These are phyloP conservation scores for Kluyveromyces starmeri DNA, from an alignment of 805 yeast species.

Conservation along the genomic window DNA sequence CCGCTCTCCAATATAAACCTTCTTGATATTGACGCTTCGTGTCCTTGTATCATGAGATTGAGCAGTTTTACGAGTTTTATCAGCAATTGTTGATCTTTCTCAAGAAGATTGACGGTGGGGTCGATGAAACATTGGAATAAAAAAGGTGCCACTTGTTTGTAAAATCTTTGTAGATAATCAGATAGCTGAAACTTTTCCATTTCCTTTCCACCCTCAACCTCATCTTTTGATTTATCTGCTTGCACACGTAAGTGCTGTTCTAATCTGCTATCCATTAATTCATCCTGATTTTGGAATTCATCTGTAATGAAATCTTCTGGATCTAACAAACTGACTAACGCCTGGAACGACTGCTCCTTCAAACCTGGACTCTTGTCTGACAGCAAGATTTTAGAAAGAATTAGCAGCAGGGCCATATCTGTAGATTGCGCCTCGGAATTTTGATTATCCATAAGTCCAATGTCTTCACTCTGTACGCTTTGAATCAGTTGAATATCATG, in stretches of 20 bases:
- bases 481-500: slow-evolving; percentile 64
- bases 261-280: not conserved
- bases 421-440: slow-evolving; percentile 9
- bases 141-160: slow-evolving; percentile 49
- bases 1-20: slow-evolving; percentile 55
- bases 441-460: slow-evolving; percentile 6
- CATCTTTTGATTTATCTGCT: slow-evolving; percentile 7
- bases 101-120: slow-evolving; percentile 10
- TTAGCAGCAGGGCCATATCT: slow-evolving; percentile 50
- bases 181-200: slow-evolving; percentile 16
- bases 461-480: slow-evolving; percentile 20
- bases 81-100: slow-evolving; percentile 34
- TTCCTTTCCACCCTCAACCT: slow-evolving; percentile 10
- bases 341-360: slow-evolving; percentile 77
- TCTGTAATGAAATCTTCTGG: slow-evolving; percentile 33
- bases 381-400: slow-evolving; percentile 50
- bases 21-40: slow-evolving; percentile 47
- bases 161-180: slow-evolving; percentile 45
- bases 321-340: slow-evolving; percentile 64
- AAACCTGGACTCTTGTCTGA: slow-evolving; percentile 62
- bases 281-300: slow-evolving; percentile 12
- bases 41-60: slow-evolving; percentile 57
- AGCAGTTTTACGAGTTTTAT: slow-evolving; percentile 64
- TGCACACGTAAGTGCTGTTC: slow-evolving; percentile 7
- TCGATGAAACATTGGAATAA: slow-evolving; percentile 42